Evolutionary conservation across 306 rosid species (phyloP).

Genomic region (Rosa rugosa): DNA sequence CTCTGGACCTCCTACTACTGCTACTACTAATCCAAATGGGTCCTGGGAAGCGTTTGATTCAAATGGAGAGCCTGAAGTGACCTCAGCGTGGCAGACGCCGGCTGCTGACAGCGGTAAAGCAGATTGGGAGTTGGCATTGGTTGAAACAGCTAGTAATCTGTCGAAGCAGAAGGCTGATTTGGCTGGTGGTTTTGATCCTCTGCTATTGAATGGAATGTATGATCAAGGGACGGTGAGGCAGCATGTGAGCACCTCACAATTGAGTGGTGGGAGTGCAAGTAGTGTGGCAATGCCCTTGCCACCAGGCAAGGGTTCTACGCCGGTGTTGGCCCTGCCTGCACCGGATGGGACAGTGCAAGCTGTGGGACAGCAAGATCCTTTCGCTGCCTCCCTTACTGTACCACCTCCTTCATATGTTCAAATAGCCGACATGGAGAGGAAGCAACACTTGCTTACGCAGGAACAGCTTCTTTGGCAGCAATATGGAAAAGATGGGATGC

Average conservation of each 20-base stretch:
- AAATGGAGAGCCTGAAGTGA: constrained; percentile 57
- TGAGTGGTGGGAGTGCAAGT: constrained; percentile 75
- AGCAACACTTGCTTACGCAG: constrained; percentile 67
- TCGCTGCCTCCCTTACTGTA: constrained; percentile 72
- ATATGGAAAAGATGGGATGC: constrained; percentile 77
- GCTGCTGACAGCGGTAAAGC: constrained; percentile 77
- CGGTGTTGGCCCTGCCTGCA: constrained; percentile 75
- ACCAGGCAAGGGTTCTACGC: constrained; percentile 43
- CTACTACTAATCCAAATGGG: constrained; percentile 44
- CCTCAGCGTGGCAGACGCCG: constrained; percentile 74
- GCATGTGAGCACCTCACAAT: constrained; percentile 54
- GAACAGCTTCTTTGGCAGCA: constrained; percentile 83
- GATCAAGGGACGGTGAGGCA: constrained; percentile 85
- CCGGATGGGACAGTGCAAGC: constrained; percentile 69
- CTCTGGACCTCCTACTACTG: constrained; percentile 41
- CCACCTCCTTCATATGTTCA: constrained; percentile 89
- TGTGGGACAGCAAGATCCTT: constrained; percentile 73
- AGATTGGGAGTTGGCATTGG: constrained; percentile 89
- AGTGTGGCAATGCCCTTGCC: constrained; percentile 60
- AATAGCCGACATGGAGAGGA: constrained; percentile 85
- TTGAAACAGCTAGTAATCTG: constrained; percentile 56
- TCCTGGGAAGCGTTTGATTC: constrained; percentile 79
- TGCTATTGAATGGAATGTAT: constrained; percentile 83
- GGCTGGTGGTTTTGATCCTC: constrained; percentile 79
- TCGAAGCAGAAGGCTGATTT: constrained; percentile 64